phyloP scores from a whole-genome alignment of 192 early-diverging fungal species.

The Coemansia sp. region DNA sequence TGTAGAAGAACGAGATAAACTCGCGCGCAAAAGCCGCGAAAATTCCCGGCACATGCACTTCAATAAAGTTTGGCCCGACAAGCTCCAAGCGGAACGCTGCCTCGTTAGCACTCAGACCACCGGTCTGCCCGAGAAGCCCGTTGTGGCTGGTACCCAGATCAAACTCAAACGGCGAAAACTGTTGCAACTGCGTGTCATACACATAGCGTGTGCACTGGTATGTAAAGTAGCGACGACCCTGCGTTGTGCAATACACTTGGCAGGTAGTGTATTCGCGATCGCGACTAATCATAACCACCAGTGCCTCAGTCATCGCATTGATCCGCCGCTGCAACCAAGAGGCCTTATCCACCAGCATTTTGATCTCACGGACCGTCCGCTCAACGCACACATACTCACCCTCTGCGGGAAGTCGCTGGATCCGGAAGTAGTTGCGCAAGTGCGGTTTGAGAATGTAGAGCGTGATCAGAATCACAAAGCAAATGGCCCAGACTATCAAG shows the following conservation, averaged over 20 bases:
- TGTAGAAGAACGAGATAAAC: slow-evolving; percentile 55
- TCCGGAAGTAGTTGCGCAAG: slow-evolving; percentile 48
- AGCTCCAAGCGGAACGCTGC: slow-evolving; percentile 55
- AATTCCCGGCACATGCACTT: slow-evolving; percentile 59
- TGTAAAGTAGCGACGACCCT: slow-evolving; percentile 59
- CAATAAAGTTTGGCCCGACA: slow-evolving; percentile 66
- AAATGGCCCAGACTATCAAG: slow-evolving; percentile 50
- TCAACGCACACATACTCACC: slow-evolving; percentile 49
- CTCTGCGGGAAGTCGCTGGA: slow-evolving; percentile 29
- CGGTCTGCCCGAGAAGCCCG: slow-evolving; percentile 24
- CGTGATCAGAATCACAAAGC: slow-evolving; percentile 41
- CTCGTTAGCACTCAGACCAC: slow-evolving; percentile 54
- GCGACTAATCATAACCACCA: not conserved
- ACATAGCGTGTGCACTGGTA: slow-evolving; percentile 75
- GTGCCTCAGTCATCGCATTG: slow-evolving; percentile 8
- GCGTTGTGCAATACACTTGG: slow-evolving; percentile 43
- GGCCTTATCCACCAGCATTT: slow-evolving; percentile 31
- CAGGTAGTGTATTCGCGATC: slow-evolving; percentile 22
- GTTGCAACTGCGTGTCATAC: slow-evolving; percentile 50
- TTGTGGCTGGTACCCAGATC: slow-evolving; percentile 54
- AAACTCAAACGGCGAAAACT: slow-evolving; percentile 59
- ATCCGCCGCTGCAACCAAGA: slow-evolving; percentile 51
- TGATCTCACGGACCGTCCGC: slow-evolving; percentile 17
- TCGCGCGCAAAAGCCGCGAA: slow-evolving; percentile 56
- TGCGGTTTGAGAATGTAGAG: slow-evolving; percentile 43